Conservation (phyloP, 352 stramenopile genomes). For the Pythium phragmitis region DNA sequence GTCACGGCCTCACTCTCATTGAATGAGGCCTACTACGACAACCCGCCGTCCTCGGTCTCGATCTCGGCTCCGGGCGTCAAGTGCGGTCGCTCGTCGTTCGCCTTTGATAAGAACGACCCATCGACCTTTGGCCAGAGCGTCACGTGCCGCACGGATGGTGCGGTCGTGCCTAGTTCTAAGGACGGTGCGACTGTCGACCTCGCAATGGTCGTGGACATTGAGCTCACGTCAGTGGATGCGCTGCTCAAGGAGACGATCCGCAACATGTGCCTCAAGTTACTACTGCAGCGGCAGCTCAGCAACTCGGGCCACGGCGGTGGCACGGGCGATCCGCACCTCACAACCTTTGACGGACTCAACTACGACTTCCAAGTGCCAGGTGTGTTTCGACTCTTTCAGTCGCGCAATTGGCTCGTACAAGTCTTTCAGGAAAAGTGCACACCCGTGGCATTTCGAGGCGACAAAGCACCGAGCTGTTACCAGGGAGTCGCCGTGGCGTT, state of each 20-base stretch:
- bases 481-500: conserved; percentile 31
- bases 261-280: conserved; percentile 18
- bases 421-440: conserved; percentile 38
- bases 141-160: conserved; percentile 24
- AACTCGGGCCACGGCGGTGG: conserved; percentile 17
- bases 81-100: conserved; percentile 16
- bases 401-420: conserved; percentile 29
- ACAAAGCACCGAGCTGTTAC: conserved; percentile 28
- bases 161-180: neutral
- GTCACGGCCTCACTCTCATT: conserved; percentile 22
- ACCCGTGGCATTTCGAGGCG: conserved; percentile 8
- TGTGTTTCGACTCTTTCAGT: conserved; percentile 34
- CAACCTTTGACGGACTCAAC: conserved; percentile 31
- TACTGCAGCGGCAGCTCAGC: conserved; percentile 15
- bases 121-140: conserved; percentile 22
- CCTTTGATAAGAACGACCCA: conserved; percentile 19
- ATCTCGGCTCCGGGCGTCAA: conserved; percentile 25
- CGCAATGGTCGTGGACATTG: conserved; percentile 15
- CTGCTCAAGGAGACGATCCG: conserved; percentile 12
- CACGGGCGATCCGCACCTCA: conserved; percentile 35
- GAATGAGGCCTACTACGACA: conserved; percentile 13
- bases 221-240: neutral
- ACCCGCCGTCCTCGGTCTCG: conserved; percentile 11
- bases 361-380: conserved; percentile 37
- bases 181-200: conserved; percentile 16